Conservation (phyloP, 208 protist species). For the Tetramitus jugosus region DNA sequence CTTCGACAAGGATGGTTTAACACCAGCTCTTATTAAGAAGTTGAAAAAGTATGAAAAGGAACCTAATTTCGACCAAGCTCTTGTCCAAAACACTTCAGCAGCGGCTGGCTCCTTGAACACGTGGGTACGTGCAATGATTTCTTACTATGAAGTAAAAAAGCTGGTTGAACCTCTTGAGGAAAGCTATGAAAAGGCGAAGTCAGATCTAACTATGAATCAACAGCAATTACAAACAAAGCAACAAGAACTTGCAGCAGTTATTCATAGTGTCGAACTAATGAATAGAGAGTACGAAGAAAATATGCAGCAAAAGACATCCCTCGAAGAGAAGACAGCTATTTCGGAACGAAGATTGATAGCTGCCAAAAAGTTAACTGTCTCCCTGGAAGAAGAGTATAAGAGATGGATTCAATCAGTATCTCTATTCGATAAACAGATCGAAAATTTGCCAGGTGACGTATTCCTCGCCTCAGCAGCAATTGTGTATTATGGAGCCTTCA, state of each 20-base stretch:
- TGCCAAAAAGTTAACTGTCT: constrained; percentile 83
- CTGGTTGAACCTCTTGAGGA: constrained; percentile 83
- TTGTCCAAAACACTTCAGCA: constrained; percentile 28
- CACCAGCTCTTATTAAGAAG: constrained; percentile 64
- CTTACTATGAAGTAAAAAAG: constrained; percentile 87
- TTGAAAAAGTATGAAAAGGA: constrained; percentile 57
- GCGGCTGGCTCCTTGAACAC: constrained; percentile 51
- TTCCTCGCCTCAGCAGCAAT: constrained; percentile 85
- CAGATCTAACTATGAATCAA: constrained; percentile 71
- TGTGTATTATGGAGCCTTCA: constrained; percentile 88
- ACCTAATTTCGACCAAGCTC: constrained; percentile 27
- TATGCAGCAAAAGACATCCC: constrained; percentile 69
- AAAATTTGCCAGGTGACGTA: constrained; percentile 75
- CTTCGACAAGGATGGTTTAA: constrained; percentile 79
- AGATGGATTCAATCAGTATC: constrained; percentile 83
- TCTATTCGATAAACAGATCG: constrained; percentile 52
- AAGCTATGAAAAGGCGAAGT: constrained; percentile 72
- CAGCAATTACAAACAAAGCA: constrained; percentile 34
- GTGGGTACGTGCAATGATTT: constrained; percentile 89
- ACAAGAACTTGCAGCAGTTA: not conserved
- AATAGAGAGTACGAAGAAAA: constrained; percentile 61
- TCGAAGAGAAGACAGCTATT: constrained; percentile 67
- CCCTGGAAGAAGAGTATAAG: constrained; percentile 78
- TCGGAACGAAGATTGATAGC: constrained; percentile 76
- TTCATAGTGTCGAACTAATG: not conserved